phyloP scores from a whole-genome alignment of 2,329 filamentous ascomycete species.

The Xylariaceae sp. region DNA sequence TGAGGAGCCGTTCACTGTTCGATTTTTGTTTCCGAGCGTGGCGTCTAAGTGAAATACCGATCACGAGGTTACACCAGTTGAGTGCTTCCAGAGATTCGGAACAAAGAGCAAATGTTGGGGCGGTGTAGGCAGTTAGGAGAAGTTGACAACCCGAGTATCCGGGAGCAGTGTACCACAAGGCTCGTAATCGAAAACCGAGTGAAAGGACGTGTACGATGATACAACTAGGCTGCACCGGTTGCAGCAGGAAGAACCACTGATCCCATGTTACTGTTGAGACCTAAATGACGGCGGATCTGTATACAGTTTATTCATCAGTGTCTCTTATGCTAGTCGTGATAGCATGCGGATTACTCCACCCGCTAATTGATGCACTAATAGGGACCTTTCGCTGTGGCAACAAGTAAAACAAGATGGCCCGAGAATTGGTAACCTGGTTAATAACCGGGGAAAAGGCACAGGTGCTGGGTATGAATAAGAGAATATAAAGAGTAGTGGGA shows the following conservation, averaged over 20 bases:
- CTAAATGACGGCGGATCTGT: too few species aligned
- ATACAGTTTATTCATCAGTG: conserved; percentile 1
- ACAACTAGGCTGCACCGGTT: not conserved
- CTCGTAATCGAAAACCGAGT: conserved; percentile 30
- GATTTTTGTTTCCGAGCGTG: conserved; percentile 3
- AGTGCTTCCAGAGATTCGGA: conserved; percentile 15
- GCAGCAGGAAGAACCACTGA: not conserved
- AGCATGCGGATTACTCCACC: conserved; percentile 4
- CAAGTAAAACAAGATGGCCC: not conserved
- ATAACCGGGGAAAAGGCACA: not conserved
- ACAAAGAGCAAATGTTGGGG: conserved; percentile 11
- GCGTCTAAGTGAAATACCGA: conserved; percentile 1
- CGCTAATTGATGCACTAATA: not conserved
- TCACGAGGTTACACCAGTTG: conserved; percentile 12
- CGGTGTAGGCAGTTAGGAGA: conserved; percentile 18
- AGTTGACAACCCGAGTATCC: not conserved
- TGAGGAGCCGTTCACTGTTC: conserved; percentile 25
- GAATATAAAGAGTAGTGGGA: not conserved
- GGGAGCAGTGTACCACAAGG: conserved; percentile 25
- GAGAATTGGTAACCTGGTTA: not conserved
- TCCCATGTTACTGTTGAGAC: not conserved
- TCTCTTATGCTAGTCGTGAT: not conserved
- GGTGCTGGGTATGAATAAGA: conserved; percentile 5
- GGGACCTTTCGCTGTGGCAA: not conserved
- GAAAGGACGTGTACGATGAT: not conserved